Percentiles rank a stretch among this genome's conserved stretches.
These are phyloP conservation scores for Apiospora pterosperma DNA, from an alignment of 2,329 filamentous ascomycete genomes.

Conservation along the genomic window DNA sequence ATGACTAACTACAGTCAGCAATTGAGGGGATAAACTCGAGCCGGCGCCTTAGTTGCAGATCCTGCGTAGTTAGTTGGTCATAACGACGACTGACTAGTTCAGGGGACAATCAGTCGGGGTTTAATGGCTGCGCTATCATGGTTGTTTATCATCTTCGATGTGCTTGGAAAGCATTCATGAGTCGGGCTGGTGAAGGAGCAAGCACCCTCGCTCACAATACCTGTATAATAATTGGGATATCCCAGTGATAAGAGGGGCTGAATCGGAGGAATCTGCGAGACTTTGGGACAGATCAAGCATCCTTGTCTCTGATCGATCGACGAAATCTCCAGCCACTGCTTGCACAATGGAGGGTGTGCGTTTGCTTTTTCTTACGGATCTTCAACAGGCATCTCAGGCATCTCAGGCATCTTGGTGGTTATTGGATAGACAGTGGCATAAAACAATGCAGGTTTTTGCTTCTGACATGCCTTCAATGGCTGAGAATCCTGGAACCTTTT, in stretches of 20 bases:
- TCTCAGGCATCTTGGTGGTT: not conserved
- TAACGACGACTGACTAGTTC: not conserved
- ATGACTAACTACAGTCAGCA: no score
- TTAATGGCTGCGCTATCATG: not conserved
- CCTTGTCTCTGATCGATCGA: not conserved
- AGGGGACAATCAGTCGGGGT: not conserved
- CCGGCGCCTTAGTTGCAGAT: not conserved
- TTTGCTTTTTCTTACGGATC: not conserved
- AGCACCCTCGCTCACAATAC: not conserved
- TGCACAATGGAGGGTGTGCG: not conserved
- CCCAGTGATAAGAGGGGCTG: not conserved
- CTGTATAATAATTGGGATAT: not conserved
- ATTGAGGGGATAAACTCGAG: not conserved
- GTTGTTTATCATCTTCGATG: not conserved
- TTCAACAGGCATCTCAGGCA: not conserved
- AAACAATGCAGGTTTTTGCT: not conserved
- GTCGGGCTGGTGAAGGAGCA: not conserved
- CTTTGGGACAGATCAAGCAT: conserved; percentile 1
- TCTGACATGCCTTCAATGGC: not conserved
- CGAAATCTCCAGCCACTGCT: not conserved
- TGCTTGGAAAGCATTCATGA: not conserved
- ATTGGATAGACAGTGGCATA: not conserved
- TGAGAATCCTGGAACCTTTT: not conserved
- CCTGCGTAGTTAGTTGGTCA: not conserved
- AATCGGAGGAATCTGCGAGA: no score